A percentile compares a stretch with the other conserved stretches of the same genome.
These are phyloP conservation scores for Suillus cothurnatus DNA, from an alignment of 768 basidiomycete genomes.

Conservation along the genomic window DNA sequence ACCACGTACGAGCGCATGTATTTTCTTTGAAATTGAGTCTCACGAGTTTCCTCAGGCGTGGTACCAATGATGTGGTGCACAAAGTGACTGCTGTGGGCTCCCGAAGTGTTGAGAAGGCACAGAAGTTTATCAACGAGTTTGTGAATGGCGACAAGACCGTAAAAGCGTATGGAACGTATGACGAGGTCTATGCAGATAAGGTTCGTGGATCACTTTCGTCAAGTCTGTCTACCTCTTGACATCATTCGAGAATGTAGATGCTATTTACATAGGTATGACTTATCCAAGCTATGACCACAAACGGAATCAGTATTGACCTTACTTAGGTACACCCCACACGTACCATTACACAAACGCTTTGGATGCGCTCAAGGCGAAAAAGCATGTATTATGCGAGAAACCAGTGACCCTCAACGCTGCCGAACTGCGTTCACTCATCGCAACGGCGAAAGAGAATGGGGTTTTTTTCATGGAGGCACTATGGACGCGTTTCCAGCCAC, in stretches of 20 bases:
- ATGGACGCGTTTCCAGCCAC: constrained; percentile 48
- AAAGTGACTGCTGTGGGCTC: constrained; percentile 50
- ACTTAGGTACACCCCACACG: constrained; percentile 51
- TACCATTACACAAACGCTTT: constrained; percentile 51
- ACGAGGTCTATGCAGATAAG: constrained; percentile 45
- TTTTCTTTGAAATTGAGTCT: constrained; percentile 11
- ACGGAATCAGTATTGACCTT: background rate
- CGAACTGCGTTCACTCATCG: constrained; percentile 48
- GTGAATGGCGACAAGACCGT: constrained; percentile 32
- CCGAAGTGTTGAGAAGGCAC: constrained; percentile 45
- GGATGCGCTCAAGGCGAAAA: constrained; percentile 48
- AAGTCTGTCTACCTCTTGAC: background rate
- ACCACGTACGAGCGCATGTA: constrained; percentile 34
- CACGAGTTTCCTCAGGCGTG: constrained; percentile 28
- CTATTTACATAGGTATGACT: constrained; percentile 47
- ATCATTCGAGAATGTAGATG: constrained; percentile 42
- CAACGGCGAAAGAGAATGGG: constrained; percentile 48
- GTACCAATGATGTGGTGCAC: constrained; percentile 39
- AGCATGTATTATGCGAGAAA: constrained; percentile 60
- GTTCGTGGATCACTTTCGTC: constrained; percentile 27
- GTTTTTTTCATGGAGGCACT: constrained; percentile 62
- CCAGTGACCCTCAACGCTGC: constrained; percentile 52
- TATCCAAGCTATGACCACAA: background rate
- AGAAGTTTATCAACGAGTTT: constrained; percentile 43
- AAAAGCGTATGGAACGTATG: constrained; percentile 48